phyloP scores from a whole-genome alignment of 306 rosid species.

The Rubus idaeus region DNA sequence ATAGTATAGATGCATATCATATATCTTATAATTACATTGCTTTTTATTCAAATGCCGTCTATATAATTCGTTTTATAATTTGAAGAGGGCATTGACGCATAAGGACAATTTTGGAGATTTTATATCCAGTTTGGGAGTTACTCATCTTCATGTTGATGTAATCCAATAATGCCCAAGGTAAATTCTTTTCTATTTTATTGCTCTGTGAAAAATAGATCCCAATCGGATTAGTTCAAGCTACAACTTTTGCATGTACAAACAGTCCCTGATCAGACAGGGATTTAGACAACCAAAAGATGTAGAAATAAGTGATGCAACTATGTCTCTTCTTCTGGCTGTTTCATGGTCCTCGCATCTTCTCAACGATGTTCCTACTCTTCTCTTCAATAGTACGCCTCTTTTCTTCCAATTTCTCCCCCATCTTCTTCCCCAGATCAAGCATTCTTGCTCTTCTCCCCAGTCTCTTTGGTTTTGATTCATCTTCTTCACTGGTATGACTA shows the following conservation, averaged over 20 bases:
- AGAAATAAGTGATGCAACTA: not conserved
- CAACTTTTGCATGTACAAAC: not conserved
- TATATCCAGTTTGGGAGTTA: too few relatives aligned
- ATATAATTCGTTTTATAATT: too few relatives aligned
- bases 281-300: not conserved
- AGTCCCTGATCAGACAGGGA: not conserved
- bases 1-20: too few relatives aligned
- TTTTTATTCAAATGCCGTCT: too few relatives aligned
- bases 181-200: not conserved
- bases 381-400: conserved; percentile 81
- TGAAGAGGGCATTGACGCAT: too few relatives aligned
- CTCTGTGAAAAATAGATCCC: not conserved
- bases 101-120: too few relatives aligned
- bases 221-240: not conserved
- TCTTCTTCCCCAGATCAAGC: conserved; percentile 68
- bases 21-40: too few relatives aligned
- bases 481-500: conserved; percentile 35
- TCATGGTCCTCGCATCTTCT: conserved; percentile 83
- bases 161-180: not conserved
- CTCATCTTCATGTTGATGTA: not conserved
- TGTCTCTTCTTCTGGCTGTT: conserved; percentile 14
- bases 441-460: conserved; percentile 73
- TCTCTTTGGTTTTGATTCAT: conserved; percentile 54
- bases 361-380: conserved; percentile 71
- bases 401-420: conserved; percentile 89